These are phyloP conservation scores for Ascobolus immersus DNA, from an alignment of 495 filamentous ascomycete species.

Conservation along the genomic window DNA sequence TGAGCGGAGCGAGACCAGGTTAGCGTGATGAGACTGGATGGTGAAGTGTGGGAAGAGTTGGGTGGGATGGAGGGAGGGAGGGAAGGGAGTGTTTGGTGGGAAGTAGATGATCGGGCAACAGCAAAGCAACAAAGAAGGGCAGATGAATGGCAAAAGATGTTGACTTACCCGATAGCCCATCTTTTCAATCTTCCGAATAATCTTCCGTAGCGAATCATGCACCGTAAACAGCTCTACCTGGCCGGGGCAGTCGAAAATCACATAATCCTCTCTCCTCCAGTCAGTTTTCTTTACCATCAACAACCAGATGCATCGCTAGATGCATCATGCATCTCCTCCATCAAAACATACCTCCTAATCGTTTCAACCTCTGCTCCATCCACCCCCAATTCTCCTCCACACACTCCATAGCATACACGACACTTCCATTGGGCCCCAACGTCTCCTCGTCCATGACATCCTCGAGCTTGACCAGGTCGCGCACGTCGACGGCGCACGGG, in stretches of 20 bases:
- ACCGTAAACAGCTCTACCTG: conserved; percentile 95
- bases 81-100: conserved; percentile 1
- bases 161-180: conserved; percentile 57
- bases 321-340: neutral
- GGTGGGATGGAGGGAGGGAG: conserved; percentile 4
- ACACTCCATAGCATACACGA: conserved; percentile 85
- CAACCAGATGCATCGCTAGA: neutral
- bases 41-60: conserved; percentile 2
- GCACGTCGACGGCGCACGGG: conserved; percentile 70
- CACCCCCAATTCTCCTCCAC: conserved; percentile 79
- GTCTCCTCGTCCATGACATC: conserved; percentile 86
- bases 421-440: conserved; percentile 74
- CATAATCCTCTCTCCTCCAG: conserved; percentile 46
- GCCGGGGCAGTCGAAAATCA: conserved; percentile 87
- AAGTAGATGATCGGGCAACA: conserved; percentile 2
- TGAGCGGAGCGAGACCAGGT: too few species aligned
- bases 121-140: conserved; percentile 1
- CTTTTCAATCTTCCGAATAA: conserved; percentile 75
- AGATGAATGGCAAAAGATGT: conserved; percentile 2
- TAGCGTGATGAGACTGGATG: too few species aligned
- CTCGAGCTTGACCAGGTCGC: conserved; percentile 64
- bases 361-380: conserved; percentile 52
- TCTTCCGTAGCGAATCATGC: conserved; percentile 66
- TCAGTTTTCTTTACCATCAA: conserved; percentile 3
- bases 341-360: conserved; percentile 30